Evolutionary conservation across 1,284 basidiomycete species (phyloP).

Genomic region (Tylopilus orsonianus): DNA sequence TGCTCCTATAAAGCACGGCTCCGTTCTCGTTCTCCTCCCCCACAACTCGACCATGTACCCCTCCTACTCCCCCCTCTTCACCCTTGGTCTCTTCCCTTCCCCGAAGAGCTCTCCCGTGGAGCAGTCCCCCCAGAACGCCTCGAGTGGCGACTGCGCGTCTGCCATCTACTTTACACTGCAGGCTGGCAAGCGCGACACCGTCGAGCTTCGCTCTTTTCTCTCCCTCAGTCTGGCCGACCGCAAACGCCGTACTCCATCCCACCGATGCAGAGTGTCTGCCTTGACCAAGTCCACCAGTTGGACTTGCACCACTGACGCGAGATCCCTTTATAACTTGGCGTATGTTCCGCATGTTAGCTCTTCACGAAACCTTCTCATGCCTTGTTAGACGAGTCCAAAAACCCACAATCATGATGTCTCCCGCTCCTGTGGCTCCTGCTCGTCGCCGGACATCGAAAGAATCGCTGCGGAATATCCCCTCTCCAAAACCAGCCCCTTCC

Average conservation of each 20-base stretch:
- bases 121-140: neutral
- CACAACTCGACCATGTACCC: constrained; percentile 13
- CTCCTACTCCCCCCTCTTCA: constrained; percentile 34
- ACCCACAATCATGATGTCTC: constrained; percentile 8
- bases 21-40: neutral
- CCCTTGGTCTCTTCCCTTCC: constrained; percentile 17
- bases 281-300: constrained; percentile 31
- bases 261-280: constrained; percentile 40
- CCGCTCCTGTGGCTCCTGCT: constrained; percentile 11
- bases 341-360: constrained; percentile 12
- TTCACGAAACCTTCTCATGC: neutral
- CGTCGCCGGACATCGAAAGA: constrained; percentile 42
- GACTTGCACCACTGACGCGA: constrained; percentile 26
- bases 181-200: constrained; percentile 35
- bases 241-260: constrained; percentile 42
- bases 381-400: constrained; percentile 22
- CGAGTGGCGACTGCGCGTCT: constrained; percentile 29
- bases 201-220: constrained; percentile 52
- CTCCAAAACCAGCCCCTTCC: constrained; percentile 60
- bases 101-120: neutral
- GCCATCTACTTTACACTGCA: constrained; percentile 56
- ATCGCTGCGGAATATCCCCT: constrained; percentile 52
- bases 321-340: constrained; percentile 22
- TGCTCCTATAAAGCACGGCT: constrained; percentile 16
- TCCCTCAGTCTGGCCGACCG: constrained; percentile 62